Base-by-base conservation (phyloP, 2,329 filamentous ascomycete species). In the Periglandula ipomoeae region DNA sequence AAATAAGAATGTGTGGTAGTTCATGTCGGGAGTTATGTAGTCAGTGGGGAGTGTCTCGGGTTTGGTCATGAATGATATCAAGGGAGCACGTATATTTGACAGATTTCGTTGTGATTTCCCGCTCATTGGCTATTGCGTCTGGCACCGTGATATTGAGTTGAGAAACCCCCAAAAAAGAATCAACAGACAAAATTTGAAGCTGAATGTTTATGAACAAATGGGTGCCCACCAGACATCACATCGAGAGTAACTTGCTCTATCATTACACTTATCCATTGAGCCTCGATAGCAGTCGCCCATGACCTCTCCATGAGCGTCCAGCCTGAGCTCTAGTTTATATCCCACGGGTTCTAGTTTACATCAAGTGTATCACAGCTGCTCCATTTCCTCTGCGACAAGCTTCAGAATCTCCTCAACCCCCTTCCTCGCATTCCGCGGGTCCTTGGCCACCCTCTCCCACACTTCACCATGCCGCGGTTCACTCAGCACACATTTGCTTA, bases 401-500 rank as follows among this genome's bases (percentile, higher is more conserved):
- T 86, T 87, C 58, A 98, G 64, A 15, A 96, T 76, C 64, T 95
- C 89, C 67, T 95, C 90, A 0, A 79, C 78, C 10, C 75, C 74
- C 71, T 84, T 85, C 48, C 78, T 72, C 22, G 85, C 86, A 66
- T 95, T 94, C 66, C 75, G 78, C 1, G 91, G 91, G 59, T 90
- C 81, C 74, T 98, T 98, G 17, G 84, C 81, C 4, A 96, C 75
- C 8, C 72, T 70, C 70, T 95, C 88, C 93, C 93, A 98, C 23
- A 85, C 72, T 73, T 98, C 93, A 13, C 93, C 93, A 65, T 98
- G 89, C 58, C 84, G 82, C 3, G 94, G 94, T 66, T 97, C 93
- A 50, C 83, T 90, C 44, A 85, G 70, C 27, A 86, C 74, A 58
- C 87, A 90, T 70, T 95, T 95, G 50, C 74, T 74, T 5, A 95